Conservation (phyloP, 306 rosid genomes). For the Fragaria iinumae region DNA sequence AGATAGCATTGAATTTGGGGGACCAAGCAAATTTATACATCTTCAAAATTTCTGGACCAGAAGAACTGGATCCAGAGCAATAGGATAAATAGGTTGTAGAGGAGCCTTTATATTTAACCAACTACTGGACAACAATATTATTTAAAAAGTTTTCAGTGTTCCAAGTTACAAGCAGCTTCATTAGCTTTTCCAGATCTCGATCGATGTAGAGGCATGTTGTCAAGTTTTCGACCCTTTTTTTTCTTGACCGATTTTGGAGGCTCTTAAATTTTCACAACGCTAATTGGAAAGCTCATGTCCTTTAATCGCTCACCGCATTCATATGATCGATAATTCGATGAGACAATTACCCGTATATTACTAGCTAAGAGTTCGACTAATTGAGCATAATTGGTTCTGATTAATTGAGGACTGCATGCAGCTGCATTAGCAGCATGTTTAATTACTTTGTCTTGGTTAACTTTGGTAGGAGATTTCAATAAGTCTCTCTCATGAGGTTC, state of each 20-base stretch:
- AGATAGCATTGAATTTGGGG: neutral
- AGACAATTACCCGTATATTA: neutral
- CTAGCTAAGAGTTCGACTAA: neutral
- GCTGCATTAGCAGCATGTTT: neutral
- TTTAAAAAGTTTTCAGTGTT: constrained; percentile 22
- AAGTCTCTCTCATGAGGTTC: neutral
- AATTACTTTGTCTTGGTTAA: neutral
- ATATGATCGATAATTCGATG: neutral
- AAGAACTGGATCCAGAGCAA: neutral
- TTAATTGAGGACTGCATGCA: neutral
- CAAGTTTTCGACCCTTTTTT: constrained; percentile 23
- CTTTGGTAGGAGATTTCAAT: neutral
- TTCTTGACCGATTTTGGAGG: constrained; percentile 35
- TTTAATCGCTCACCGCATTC: neutral
- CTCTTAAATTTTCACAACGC: constrained; percentile 36
- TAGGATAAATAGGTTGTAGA: neutral
- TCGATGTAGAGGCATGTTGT: neutral
- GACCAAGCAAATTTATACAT: constrained; percentile 1
- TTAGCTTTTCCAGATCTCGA: neutral
- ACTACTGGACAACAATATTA: constrained; percentile 36
- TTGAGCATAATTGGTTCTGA: neutral
- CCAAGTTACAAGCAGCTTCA: constrained; percentile 35
- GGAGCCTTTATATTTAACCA: neutral
- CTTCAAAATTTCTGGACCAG: neutral
- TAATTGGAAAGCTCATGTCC: neutral